Base-by-base conservation (phyloP, 2,329 filamentous ascomycete species). In the Dactylonectria macrodidyma region DNA sequence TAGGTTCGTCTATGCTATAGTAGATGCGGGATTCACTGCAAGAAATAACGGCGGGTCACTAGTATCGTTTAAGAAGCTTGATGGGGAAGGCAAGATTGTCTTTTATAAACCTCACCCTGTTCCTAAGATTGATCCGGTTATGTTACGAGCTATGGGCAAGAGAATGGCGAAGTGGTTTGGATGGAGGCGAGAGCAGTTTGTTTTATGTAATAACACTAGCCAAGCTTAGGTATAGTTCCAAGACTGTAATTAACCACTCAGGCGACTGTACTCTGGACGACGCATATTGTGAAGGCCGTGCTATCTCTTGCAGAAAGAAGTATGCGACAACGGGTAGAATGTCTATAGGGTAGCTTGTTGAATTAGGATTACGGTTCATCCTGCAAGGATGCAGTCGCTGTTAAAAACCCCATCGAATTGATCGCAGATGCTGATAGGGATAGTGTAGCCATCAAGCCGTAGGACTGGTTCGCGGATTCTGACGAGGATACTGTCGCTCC, bases 141-240 rank as follows among this genome's bases (percentile, higher is more conserved):
- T 67, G 44, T 26, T 71, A 7, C 63, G 44, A 33, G 48, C 33
- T 30, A 65, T 69, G 46, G 67, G 26, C 16, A 59, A 60, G 34
- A 56, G 56, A 52, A 34, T 67, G 22, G 26, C 65, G 5, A 59
- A 63, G 33, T 56, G 56, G 19, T 69, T 67, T 64, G 51, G 56
- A 8, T 69, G 60, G 59, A 41, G 47, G 14, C 38, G 44, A 47
- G 95, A 62, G 2, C 22, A 26, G 16, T 62, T 62, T 51, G 6
- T 51, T 46, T 46, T 46, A 41, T 3, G 16, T 5, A 8, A 46
- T 9, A 5, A 19, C 1, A 46, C 41, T 16, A 46, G 16, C 16
- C 16, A 46, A 46, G 41, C 41, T 19, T 46, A 46, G 41, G 41
- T 46, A 5, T 19, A 46, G 16, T 46, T 46, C 41, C 41, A 6